Evolutionary conservation across 345 rosid genomes (phyloP), one percentile per base, ranked within the genome.

Genomic region (Populus deltoides): DNA sequence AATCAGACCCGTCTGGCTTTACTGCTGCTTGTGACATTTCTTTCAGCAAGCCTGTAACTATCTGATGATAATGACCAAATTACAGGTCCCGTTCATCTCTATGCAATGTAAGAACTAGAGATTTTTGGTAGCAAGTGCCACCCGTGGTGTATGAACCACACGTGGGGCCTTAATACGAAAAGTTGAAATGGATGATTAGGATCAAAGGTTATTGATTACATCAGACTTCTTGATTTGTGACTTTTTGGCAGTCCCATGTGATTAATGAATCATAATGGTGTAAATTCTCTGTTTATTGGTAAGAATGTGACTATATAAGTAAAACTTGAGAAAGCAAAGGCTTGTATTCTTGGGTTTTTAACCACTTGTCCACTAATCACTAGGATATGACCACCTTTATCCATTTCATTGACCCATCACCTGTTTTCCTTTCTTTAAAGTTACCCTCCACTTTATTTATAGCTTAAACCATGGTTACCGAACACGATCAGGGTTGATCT

Each of bases 1-100:
- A 63, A 72, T 68, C 31, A 22, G 63, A 57, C 12, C 73, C 76
- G 5, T 74, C 79, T 61, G 86, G 74, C 61, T 43, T 79, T 73
- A 61, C 39, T 41, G 66, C 38, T 47, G 87, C 77, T 84, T 82
- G 73, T 65, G 67, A 36, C 33, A 6, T 39, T 55, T 72, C 13
- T 27, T n/a, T 79, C 33, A 13, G 67, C 57, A 51, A 29, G n/a
- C 75, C 63, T 12, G 71, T 27, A 62, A 53, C 20, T 36, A 7
- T 41, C 24, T 27, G 66, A 33, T 61, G 66, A 68, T 12, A 24
- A 62, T 22, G 22, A 65, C 68, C 39, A 13, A 25, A 4, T 13
- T 27, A 4, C 29, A 63, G 12, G 33, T 10, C 1, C 12, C n/a
- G 61, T 41, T 18, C 39, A 25, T 68, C 16, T 33, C 70, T 41